Percentiles rank a stretch among this genome's conserved stretches.
Conservation (phyloP, 495 filamentous ascomycete genomes). For the Penicillium alfredii region DNA sequence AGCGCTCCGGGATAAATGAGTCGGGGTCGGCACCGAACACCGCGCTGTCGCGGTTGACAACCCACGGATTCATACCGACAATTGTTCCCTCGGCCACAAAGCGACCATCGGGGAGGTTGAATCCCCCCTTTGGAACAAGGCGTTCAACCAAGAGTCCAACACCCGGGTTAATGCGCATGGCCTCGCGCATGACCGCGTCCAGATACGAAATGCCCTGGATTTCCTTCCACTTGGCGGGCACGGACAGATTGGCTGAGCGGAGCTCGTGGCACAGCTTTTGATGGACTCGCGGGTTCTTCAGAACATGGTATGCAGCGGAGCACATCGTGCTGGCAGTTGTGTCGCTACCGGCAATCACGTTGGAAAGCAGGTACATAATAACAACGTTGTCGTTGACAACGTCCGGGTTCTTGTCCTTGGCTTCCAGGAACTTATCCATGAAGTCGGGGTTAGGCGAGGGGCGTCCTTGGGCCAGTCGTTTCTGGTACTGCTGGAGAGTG, state of each 20-base stretch:
- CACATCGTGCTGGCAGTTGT: slow-evolving; percentile 31
- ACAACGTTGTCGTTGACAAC: slow-evolving; percentile 18
- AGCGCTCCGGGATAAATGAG: slow-evolving; percentile 46
- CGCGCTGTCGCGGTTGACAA: slow-evolving; percentile 47
- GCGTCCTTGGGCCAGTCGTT: slow-evolving; percentile 9
- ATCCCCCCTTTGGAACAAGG: slow-evolving; percentile 52
- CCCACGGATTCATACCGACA: too few species aligned
- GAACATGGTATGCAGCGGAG: slow-evolving; percentile 36
- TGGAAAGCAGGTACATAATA: slow-evolving; percentile 21
- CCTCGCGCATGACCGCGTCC: slow-evolving; percentile 64
- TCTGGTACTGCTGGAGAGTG: slow-evolving; percentile 18
- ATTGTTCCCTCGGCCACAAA: slow-evolving; percentile 49
- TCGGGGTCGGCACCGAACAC: slow-evolving; percentile 50
- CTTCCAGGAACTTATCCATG: slow-evolving; percentile 20
- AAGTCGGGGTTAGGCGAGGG: slow-evolving; percentile 12
- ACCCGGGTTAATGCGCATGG: slow-evolving; percentile 60
- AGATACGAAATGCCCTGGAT: slow-evolving; percentile 51
- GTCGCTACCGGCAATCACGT: slow-evolving; percentile 34
- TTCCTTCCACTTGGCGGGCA: slow-evolving; percentile 15
- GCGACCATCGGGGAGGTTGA: slow-evolving; percentile 42
- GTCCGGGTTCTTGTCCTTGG: slow-evolving; percentile 18
- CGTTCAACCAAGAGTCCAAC: slow-evolving; percentile 58
- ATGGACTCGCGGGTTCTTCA: slow-evolving; percentile 22
- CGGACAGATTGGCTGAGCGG: slow-evolving; percentile 6
- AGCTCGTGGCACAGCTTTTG: slow-evolving; percentile 26